Base-by-base conservation (phyloP, 148 eudicot genomes). In the Dysphania ambrosioides region DNA sequence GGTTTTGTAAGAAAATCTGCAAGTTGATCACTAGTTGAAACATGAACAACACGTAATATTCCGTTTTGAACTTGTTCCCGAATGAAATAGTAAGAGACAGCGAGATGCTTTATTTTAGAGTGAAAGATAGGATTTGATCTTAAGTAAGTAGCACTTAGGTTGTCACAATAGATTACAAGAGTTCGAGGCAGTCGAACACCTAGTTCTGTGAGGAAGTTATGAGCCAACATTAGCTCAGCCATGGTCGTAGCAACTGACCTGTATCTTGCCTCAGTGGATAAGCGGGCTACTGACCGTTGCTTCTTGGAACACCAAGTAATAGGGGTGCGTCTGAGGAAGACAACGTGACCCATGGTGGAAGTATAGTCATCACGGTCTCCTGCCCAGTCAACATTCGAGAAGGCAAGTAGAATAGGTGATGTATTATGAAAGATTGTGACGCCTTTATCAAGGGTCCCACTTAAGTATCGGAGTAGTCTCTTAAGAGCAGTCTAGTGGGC, bases 231-330 rank as follows among this genome's bases (percentile, higher is more conserved):
- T 2, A n/a, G 5, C 8, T 65, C 47, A n/a, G 47, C 47, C 3
- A 24, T 65, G 23, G 69, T 65, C 2, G 24, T 8, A 0, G 69
- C 1, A 15, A 65, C 42, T 6, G 47, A 8, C 1, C 47, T 2
- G 9, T 30, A 65, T 4, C 36, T 47, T 8, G 56, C 29, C 8
- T 57, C 29, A 5, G 61, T 57, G 29, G 61, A 57, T 10, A 11
- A 23, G 10, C 29, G 5, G 27, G 71, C 56, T 1, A 68, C 0
- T 0, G 34, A 29, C 4, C 6, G 8, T 24, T 68, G 56, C 10
- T 68, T 68, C 32, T 44, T 40, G 7, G 71, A 68, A 2, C 55
- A n/a, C 71, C 71, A 68, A 23, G 55, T 26, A 2, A 68, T 68
- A 2, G 71, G 56, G 42, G 10, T 68, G 5, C 71, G 34, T 2